Base-by-base conservation (phyloP, 2,329 filamentous ascomycete genomes). In the Apiospora saccharicola region DNA sequence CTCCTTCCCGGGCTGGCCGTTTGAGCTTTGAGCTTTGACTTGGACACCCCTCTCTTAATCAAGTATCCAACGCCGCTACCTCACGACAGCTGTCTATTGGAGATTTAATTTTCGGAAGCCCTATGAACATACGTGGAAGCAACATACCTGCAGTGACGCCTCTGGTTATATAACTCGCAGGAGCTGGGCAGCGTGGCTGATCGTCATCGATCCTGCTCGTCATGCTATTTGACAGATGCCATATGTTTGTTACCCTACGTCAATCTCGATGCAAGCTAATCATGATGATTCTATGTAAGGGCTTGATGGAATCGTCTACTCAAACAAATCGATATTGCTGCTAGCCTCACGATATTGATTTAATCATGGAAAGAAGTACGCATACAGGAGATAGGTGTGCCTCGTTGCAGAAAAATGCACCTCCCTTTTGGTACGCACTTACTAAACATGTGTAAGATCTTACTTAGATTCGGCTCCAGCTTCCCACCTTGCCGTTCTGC, bases 11-110 rank as follows among this genome's bases (percentile, higher is more conserved):
- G 57, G 30, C 41, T 41, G 22, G 10, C 22, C 57, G 57, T 64
- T 64, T 41, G 57, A 64, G 57, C 57, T 64, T 64, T 64, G 57
- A 64, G 53, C 57, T 64, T 64, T 10, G 57, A 41, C 57, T 64
- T 37, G 7, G 19, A 3, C 57, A n/a, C 57, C 34, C 57, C 57
- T n/a, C 34, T 64, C 53, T 37, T 13, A 57, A 64, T n/a, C 34
- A 64, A 64, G 57, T 41, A 64, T 64, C n/a, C 10, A 10, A 14
- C 30, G 57, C 34, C 30, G 34, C 34, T 64, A 41, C n/a, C n/a
- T n/a, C 30, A n/a, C 41, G 57, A 41, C 57, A 64, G 57, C 30
- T 64, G 34, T 34, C 30, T 64, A 41, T 64, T 41, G 37, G 37
- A 41, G 37, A 41, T 1, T 8, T 8, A 7, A 41, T 2, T 30